These are phyloP conservation scores for Suillus cothurnatus DNA, from an alignment of 768 basidiomycete species.

Conservation along the genomic window DNA sequence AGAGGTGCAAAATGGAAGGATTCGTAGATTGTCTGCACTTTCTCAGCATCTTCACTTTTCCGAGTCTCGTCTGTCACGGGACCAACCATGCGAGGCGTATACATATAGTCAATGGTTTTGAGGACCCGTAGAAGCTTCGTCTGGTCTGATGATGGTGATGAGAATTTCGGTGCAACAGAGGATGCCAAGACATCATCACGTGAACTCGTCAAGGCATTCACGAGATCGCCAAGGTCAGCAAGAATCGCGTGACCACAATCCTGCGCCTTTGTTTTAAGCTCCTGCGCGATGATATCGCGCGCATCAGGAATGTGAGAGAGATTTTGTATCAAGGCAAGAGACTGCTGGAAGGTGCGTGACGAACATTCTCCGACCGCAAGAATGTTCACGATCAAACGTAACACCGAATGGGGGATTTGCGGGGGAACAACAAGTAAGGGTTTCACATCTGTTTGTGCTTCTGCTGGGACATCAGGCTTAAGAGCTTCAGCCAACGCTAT, in stretches of 20 bases:
- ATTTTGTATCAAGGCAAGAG: conserved; percentile 89
- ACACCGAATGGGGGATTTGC: conserved; percentile 79
- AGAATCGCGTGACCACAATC: conserved; percentile 80
- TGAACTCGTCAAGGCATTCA: conserved; percentile 57
- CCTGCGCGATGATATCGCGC: conserved; percentile 85
- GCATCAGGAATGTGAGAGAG: conserved; percentile 87
- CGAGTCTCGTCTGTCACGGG: conserved; percentile 39
- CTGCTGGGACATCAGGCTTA: conserved; percentile 24
- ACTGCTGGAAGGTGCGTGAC: conserved; percentile 93
- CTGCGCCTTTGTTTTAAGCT: conserved; percentile 84
- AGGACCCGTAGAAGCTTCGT: conserved; percentile 95
- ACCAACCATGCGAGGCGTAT: conserved; percentile 58
- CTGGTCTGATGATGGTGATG: conserved; percentile 90
- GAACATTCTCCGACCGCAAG: conserved; percentile 98
- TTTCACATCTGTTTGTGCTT: conserved; percentile 37
- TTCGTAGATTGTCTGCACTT: conserved; percentile 87
- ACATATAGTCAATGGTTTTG: conserved; percentile 98
- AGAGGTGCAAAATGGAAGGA: conserved; percentile 88
- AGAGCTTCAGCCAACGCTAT: conserved; percentile 19
- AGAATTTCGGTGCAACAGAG: conserved; percentile 85
- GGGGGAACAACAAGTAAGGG: conserved; percentile 74
- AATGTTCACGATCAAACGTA: conserved; percentile 94
- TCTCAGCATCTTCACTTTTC: conserved; percentile 65
- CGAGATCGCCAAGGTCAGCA: conserved; percentile 77
- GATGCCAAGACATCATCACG: conserved; percentile 59